Percentiles rank a stretch among this genome's conserved stretches.
Conservation (phyloP, 2,329 filamentous ascomycete genomes). For the Ceratocystis lukuohia region DNA sequence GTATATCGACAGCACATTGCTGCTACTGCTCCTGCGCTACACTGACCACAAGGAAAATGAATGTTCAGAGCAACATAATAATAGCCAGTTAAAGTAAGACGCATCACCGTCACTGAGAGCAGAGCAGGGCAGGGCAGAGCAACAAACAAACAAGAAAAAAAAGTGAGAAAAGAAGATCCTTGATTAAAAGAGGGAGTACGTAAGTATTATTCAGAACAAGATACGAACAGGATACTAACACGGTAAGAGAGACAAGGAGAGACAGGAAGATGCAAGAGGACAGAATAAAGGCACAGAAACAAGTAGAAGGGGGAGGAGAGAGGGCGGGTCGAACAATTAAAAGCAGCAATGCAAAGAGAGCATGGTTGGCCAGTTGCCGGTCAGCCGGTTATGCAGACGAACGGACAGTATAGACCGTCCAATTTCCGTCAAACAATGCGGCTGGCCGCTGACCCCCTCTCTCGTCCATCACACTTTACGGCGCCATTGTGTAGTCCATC, state of each 20-base stretch:
- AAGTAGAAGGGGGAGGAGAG: background rate
- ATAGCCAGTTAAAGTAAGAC: too few species aligned
- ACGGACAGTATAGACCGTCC: background rate
- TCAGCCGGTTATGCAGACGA: background rate
- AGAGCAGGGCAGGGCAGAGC: background rate
- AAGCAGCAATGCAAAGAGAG: background rate
- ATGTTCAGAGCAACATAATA: too few species aligned
- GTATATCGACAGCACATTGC: too few species aligned
- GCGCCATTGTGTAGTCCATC: conserved; percentile 18
- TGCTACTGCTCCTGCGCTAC: too few species aligned
- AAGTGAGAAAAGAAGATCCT: background rate
- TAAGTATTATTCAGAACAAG: conserved; percentile 2
- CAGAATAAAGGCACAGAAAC: background rate
- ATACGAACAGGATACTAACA: background rate
- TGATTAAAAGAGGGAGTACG: background rate
- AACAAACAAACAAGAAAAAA: too few species aligned
- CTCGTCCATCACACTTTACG: background rate
- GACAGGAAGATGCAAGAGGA: background rate
- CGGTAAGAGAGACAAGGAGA: background rate
- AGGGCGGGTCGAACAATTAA: background rate
- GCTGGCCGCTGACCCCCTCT: background rate
- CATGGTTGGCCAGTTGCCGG: background rate
- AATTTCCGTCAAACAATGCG: too few species aligned
- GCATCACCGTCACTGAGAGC: background rate
- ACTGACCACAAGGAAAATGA: too few species aligned